Evolutionary conservation across 2,329 filamentous ascomycete species (phyloP), one percentile per base, ranked within the genome.

Genomic region (Penicillium hordei): DNA sequence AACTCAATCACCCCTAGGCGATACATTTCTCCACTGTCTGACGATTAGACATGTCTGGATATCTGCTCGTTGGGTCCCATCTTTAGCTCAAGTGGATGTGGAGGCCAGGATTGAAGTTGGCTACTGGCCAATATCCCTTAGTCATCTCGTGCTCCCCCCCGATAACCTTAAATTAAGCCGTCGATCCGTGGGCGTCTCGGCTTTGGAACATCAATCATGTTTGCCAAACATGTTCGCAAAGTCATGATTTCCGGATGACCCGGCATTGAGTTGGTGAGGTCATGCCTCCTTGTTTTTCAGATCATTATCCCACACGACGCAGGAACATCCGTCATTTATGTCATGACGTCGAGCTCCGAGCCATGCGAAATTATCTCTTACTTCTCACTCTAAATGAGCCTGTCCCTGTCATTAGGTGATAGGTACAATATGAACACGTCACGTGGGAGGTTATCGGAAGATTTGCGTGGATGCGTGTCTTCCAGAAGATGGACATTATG

Each of bases 161-260:
- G 27, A 34, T 42, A 55, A 55, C 52, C 52, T 55, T 55, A 55
- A 49, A 40, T 49, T 15, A 19, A 44, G 17, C 10, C 21, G 39
- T 48, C 34, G 42, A 53, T 54, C 52, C 52, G 15, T 48, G 43
- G 51, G 23, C 15, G 43, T 39, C n/a, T 23, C n/a, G 15, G 25
- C 23, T 40, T 17, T 39, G 25, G 34, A n/a, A 23, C 5, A 3
- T 48, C 34, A 25, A 31, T 48, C 21, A 48, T 31, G 10, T n/a
- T 33, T 13, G 7, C 34, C 5, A 31, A 5, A 7, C 25, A 17
- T n/a, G 33, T 23, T 8, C 12, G 8, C 36, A 39, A 19, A n/a
- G 29, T 33, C 17, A 40, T 9, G 15, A 48, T 25, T 17, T 25
- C 52, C 52, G 52, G 52, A 40, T 25, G 19, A 8, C 21, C 44